These are phyloP conservation scores for Monosporascus sp. DNA, from an alignment of 2,329 filamentous ascomycete species.

Conservation along the genomic window DNA sequence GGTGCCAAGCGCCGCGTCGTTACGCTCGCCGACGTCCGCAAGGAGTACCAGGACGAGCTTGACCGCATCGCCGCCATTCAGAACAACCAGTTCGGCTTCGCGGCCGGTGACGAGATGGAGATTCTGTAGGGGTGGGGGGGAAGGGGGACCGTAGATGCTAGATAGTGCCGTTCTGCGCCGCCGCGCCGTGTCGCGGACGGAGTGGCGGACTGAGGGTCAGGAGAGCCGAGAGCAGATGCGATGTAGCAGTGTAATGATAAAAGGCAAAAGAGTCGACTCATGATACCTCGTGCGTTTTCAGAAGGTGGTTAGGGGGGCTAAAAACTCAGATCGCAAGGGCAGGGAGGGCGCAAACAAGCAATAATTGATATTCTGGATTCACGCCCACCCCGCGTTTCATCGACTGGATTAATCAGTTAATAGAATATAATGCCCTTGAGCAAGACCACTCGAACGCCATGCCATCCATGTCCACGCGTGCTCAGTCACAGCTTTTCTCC, in stretches of 20 bases:
- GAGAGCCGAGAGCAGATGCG: too few species aligned
- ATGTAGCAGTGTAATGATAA: conserved; percentile 4
- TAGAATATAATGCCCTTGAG: not conserved
- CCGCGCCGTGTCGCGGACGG: too few species aligned
- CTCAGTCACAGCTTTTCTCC: not conserved
- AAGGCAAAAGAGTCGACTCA: conserved; percentile 6
- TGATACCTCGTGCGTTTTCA: conserved; percentile 5
- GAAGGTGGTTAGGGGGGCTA: not conserved
- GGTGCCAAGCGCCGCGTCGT: conserved; percentile 65
- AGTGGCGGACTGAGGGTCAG: too few species aligned
- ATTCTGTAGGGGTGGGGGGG: conserved; percentile 29
- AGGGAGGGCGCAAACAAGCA: too few species aligned
- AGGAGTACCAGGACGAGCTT: conserved; percentile 84
- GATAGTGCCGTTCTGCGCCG: not conserved
- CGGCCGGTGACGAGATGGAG: conserved; percentile 50
- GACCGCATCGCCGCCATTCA: conserved; percentile 84
- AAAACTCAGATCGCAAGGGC: not conserved
- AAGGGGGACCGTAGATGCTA: not conserved
- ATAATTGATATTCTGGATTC: too few species aligned
- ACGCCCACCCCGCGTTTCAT: not conserved
- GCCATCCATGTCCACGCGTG: conserved; percentile 17
- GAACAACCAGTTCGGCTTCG: conserved; percentile 81
- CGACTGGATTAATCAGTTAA: not conserved
- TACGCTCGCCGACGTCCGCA: conserved; percentile 78
- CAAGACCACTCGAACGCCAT: conserved; percentile 22